Percentiles rank a stretch among this genome's conserved stretches.
Conservation (phyloP, 2,329 filamentous ascomycete genomes). For the Xylariomycetidae sp. region DNA sequence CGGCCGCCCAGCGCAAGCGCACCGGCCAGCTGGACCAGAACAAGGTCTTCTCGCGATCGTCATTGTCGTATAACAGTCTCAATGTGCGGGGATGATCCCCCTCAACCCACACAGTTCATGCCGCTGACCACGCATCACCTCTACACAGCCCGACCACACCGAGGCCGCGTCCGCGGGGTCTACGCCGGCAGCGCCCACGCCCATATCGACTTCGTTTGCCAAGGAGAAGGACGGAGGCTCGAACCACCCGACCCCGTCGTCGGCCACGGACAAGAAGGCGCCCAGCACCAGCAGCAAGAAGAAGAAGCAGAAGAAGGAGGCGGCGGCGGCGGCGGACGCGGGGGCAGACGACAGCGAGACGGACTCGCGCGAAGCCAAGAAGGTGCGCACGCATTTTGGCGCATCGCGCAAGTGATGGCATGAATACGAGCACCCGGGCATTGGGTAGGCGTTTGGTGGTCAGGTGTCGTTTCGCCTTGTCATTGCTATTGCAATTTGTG, state of each 20-base stretch:
- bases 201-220: slow-evolving; percentile 46
- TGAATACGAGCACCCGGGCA: too few relatives aligned
- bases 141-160: slow-evolving; percentile 31
- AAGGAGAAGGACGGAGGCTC: slow-evolving; percentile 36
- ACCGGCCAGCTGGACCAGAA: slow-evolving; percentile 62
- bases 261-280: slow-evolving; percentile 39
- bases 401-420: slow-evolving; percentile 43
- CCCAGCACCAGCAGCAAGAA: slow-evolving; percentile 41
- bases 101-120: not conserved
- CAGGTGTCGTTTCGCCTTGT: too few relatives aligned
- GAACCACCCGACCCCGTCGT: slow-evolving; percentile 50
- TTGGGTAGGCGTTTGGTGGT: too few relatives aligned
- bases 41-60: slow-evolving; percentile 64
- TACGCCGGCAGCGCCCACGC: slow-evolving; percentile 46
- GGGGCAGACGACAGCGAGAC: slow-evolving; percentile 52
- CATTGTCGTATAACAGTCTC: slow-evolving; percentile 53
- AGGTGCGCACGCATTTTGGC: slow-evolving; percentile 54
- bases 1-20: slow-evolving; percentile 57
- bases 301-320: slow-evolving; percentile 49
- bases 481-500: too few relatives aligned
- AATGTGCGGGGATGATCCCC: slow-evolving; percentile 23
- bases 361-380: slow-evolving; percentile 45
- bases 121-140: not conserved
- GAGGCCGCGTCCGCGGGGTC: slow-evolving; percentile 37
- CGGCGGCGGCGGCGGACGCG: too few relatives aligned